phyloP scores from a whole-genome alignment of 2,329 filamentous ascomycete species.

The Whalleya microplaca region DNA sequence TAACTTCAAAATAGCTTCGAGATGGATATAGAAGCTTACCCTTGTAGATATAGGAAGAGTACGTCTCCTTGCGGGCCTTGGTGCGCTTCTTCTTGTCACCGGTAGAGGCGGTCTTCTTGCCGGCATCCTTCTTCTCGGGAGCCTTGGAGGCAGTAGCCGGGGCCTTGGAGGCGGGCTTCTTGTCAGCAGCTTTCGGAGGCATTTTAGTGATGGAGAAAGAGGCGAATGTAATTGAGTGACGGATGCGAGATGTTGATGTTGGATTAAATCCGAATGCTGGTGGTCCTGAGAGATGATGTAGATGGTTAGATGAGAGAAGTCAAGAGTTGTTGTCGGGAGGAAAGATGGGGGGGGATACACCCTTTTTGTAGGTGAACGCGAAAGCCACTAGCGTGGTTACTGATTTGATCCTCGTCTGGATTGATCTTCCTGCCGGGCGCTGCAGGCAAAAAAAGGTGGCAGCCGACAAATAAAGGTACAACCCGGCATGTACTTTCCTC shows the following conservation, averaged over 20 bases:
- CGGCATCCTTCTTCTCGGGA: constrained; percentile 97
- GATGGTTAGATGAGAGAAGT: constrained; percentile 38
- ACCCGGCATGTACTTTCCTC: constrained; percentile 9
- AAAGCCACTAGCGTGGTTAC: constrained; percentile 55
- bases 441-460: constrained; percentile 12
- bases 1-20: constrained; percentile 4
- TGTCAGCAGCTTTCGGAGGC: constrained; percentile 97
- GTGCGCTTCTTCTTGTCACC: constrained; percentile 99
- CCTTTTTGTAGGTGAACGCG: constrained; percentile 67
- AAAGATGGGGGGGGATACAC: constrained; percentile 54
- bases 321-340: constrained; percentile 51
- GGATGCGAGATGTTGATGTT: constrained; percentile 21
- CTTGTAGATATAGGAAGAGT: constrained; percentile 99
- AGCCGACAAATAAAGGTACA: constrained; percentile 9
- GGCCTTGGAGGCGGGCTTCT: constrained; percentile 99
- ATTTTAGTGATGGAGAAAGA: constrained; percentile 62
- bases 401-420: constrained; percentile 51
- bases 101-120: constrained; percentile 97
- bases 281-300: constrained; percentile 35
- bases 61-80: constrained; percentile 99
- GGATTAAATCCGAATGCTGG: constrained; percentile 32
- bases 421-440: constrained; percentile 28
- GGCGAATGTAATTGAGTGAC: constrained; percentile 16
- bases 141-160: constrained; percentile 72
- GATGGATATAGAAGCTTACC: constrained; percentile 59